Evolutionary conservation across 495 filamentous ascomycete species (phyloP).

Genomic region (Podospora pseudoanserina): DNA sequence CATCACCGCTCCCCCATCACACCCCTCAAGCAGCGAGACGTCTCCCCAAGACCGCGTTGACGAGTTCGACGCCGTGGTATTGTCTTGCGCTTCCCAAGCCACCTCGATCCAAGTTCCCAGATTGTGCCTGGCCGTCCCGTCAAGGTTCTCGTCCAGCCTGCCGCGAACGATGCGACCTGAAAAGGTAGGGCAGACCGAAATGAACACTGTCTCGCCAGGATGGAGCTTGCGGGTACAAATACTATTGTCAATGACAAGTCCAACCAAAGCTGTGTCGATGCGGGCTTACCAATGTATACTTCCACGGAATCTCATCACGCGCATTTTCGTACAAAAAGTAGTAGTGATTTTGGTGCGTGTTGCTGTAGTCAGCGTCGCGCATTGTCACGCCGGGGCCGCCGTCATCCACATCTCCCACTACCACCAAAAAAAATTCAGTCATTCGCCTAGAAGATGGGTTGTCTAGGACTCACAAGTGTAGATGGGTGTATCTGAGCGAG

Average conservation of each 20-base stretch:
- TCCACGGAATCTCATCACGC: slow-evolving; percentile 24
- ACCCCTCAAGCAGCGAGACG: slow-evolving; percentile 39
- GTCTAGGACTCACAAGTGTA: slow-evolving; percentile 4
- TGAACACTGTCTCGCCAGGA: slow-evolving; percentile 21
- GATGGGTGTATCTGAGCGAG: slow-evolving; percentile 4
- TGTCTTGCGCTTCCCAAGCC: slow-evolving; percentile 25
- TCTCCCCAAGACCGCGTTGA: slow-evolving; percentile 34
- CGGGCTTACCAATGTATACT: slow-evolving; percentile 20
- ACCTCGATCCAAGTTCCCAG: slow-evolving; percentile 34
- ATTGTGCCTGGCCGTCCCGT: slow-evolving; percentile 18
- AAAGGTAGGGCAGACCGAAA: slow-evolving; percentile 24
- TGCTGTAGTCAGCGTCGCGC: slow-evolving; percentile 16
- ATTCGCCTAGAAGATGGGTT: not conserved
- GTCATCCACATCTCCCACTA: slow-evolving; percentile 15
- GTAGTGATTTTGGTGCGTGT: slow-evolving; percentile 15
- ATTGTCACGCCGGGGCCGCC: slow-evolving; percentile 18
- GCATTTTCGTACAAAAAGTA: slow-evolving; percentile 27
- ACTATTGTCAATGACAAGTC: not conserved
- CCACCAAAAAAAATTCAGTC: not conserved
- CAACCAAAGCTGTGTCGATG: too few relatives aligned
- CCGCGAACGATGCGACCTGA: slow-evolving; percentile 26
- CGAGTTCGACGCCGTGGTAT: not conserved
- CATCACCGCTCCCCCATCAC: slow-evolving; percentile 39
- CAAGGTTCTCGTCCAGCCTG: slow-evolving; percentile 17
- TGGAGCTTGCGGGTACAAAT: slow-evolving; percentile 12